Conservation (phyloP, 306 rosid species). For the Acacia acuminata region DNA sequence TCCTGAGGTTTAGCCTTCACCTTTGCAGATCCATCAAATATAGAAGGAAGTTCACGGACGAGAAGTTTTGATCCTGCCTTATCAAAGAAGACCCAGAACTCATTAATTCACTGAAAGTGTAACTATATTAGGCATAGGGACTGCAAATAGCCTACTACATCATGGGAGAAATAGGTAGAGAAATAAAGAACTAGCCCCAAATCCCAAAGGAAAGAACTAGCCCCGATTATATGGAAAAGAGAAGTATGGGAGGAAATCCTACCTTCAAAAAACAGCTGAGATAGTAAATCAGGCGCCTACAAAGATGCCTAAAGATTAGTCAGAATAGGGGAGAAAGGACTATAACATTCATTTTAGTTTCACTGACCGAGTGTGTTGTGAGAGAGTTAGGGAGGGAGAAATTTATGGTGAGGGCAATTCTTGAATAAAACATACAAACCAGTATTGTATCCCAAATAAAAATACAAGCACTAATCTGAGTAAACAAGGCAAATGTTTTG, state of each 20-base stretch:
- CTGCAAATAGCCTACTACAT: constrained; percentile 6
- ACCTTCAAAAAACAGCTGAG: constrained; percentile 74
- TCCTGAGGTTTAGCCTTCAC: constrained; percentile 72
- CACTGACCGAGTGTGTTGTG: constrained; percentile 2
- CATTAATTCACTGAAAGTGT: background rate
- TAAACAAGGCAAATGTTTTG: background rate
- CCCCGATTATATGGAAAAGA: background rate
- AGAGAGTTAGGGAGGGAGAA: background rate
- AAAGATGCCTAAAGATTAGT: constrained; percentile 43
- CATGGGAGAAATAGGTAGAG: constrained; percentile 17
- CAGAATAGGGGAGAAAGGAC: constrained; percentile 21
- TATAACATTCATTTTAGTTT: constrained; percentile 15
- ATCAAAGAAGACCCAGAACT: constrained; percentile 28
- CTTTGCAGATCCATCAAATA: constrained; percentile 85
- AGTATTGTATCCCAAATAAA: constrained; percentile 1
- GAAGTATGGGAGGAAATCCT: background rate
- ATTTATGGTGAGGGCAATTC: background rate
- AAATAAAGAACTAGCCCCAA: background rate
- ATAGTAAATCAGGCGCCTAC: constrained; percentile 93
- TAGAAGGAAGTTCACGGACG: constrained; percentile 75
- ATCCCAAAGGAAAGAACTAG: constrained; percentile 7
- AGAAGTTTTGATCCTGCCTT: constrained; percentile 70
- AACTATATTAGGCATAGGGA: background rate
- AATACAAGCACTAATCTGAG: background rate
- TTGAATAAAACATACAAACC: constrained; percentile 12